phyloP scores from a whole-genome alignment of 768 basidiomycete species.

The Asterophora lycoperdoides region DNA sequence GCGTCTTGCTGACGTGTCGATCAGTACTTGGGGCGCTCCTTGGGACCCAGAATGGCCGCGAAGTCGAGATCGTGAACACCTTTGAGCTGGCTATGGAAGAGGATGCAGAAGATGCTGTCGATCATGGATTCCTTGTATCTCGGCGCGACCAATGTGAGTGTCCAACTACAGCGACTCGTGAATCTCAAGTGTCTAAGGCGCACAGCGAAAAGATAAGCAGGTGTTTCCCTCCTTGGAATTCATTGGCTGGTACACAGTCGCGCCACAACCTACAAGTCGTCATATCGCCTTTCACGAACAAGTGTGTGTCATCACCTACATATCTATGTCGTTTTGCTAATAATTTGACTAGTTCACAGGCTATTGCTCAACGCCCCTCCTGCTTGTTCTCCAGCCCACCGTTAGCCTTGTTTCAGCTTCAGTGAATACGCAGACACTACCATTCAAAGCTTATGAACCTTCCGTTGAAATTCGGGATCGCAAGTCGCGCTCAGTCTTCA shows the following conservation, averaged over 20 bases:
- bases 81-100: slow-evolving; percentile 81
- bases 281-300: slow-evolving; percentile 88
- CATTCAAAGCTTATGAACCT: slow-evolving; percentile 91
- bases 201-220: slow-evolving; percentile 72
- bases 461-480: slow-evolving; percentile 82
- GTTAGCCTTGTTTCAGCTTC: slow-evolving; percentile 12
- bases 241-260: slow-evolving; percentile 96
- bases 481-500: slow-evolving; percentile 71
- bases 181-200: slow-evolving; percentile 2
- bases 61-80: slow-evolving; percentile 95
- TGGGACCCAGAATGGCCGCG: slow-evolving; percentile 89
- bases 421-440: slow-evolving; percentile 68
- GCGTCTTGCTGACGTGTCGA: not conserved
- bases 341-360: slow-evolving; percentile 59
- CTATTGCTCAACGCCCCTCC: slow-evolving; percentile 85
- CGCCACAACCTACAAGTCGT: slow-evolving; percentile 61
- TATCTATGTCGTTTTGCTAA: not conserved
- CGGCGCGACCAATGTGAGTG: slow-evolving; percentile 80
- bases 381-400: slow-evolving; percentile 53
- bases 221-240: slow-evolving; percentile 97
- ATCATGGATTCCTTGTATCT: slow-evolving; percentile 77
- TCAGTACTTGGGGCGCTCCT: slow-evolving; percentile 90
- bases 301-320: slow-evolving; percentile 33
- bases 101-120: slow-evolving; percentile 51
- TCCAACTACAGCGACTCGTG: not conserved